Conservation (phyloP, 345 rosid species). For the Eucalyptus leucophloia region DNA sequence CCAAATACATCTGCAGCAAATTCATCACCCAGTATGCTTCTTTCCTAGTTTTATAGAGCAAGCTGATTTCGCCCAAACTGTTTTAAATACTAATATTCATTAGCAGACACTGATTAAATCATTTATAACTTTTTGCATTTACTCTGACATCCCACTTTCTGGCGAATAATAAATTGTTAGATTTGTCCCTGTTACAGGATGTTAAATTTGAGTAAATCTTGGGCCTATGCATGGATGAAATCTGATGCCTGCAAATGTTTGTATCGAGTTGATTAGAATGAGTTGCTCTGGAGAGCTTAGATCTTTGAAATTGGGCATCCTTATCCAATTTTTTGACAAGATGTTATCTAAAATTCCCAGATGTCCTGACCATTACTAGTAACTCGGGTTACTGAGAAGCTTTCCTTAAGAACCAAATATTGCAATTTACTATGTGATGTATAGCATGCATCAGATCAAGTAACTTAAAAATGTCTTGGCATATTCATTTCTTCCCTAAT, state of each 20-base stretch:
- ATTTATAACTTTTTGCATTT: not conserved
- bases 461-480: not conserved
- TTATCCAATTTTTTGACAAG: not conserved
- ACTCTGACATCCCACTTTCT: not conserved
- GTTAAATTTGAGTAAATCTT: not conserved
- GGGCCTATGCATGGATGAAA: not conserved
- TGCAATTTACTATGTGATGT: not conserved
- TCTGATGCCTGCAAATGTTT: not conserved
- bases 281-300: not conserved
- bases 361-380: not conserved
- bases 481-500: not conserved
- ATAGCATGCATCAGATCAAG: not conserved
- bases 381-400: not conserved
- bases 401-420: not conserved
- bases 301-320: not conserved
- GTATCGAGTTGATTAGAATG: not conserved
- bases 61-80: not conserved
- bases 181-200: not conserved
- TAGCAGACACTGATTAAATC: not conserved
- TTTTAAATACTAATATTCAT: not conserved
- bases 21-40: conserved; percentile 16
- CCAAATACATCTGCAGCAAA: conserved; percentile 11
- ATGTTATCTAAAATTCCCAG: not conserved
- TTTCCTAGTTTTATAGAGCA: not conserved
- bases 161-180: not conserved